Base-by-base conservation (phyloP, 73 alveolate species). In the Diophrys sp. region DNA sequence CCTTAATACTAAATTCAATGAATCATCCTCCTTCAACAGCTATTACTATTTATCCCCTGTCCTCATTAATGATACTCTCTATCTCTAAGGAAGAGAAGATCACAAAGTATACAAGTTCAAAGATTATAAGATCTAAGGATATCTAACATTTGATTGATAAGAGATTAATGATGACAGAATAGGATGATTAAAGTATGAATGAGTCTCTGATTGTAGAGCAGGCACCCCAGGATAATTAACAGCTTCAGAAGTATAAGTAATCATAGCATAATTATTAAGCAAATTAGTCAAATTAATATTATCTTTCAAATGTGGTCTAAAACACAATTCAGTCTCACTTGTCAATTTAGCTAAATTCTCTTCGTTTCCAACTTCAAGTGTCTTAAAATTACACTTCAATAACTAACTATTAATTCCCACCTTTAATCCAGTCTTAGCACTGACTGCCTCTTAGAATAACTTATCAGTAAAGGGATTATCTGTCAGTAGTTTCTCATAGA, bases 391-490 rank as follows among this genome's bases (percentile, higher is more conserved):
- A 44, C 23, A 5, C 74, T 23, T 71, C 54, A 71, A 54, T 70
- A 1, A 54, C 29, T 8, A 32, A 8, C 5, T 70, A 55, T 33
- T 73, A 68, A 23, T 74, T 72, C 5, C 14, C 18, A 29, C 71
- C 44, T 33, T 83, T 29, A 77, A 56, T 11, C 62, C 62, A 11
- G 62, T 44, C 62, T 44, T 44, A 11, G 62, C 62, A 44, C n/a
- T 11, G 18, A 44, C 62, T 0, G 93, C 84, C 32, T 86, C 86
- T 26, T 74, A 54, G 55, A 86, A 86, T 2, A 86, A 67, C 27
- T 77, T 69, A 1, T 71, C 80, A 14, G 84, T 86, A n/a, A 78
- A 1, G 1, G 77, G 79, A 70, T 80, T 86, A 55, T 86, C 93
- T 1, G 89, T 67, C 32, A 86, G 55, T 25, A 86, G 32, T 57